Percentiles rank a stretch among this genome's conserved stretches.
These are phyloP conservation scores for Gaeumannomyces tritici DNA, from an alignment of 2,329 filamentous ascomycete species.

Conservation along the genomic window DNA sequence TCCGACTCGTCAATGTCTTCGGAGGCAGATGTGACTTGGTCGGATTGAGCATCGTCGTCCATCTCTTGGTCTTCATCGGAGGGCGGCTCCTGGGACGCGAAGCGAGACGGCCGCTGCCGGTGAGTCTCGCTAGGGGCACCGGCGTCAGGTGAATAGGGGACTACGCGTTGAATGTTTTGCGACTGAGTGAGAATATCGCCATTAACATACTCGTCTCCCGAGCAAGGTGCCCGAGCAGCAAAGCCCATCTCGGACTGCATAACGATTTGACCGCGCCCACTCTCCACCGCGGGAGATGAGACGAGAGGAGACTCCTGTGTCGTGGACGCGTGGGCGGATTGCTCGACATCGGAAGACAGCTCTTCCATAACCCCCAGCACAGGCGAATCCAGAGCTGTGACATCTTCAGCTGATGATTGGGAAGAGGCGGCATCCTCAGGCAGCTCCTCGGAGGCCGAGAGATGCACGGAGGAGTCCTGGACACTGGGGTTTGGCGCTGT, in stretches of 20 bases:
- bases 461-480: not conserved
- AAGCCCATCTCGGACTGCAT: not conserved
- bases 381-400: not conserved
- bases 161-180: not conserved
- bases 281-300: not conserved
- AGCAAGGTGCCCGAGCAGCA: not conserved
- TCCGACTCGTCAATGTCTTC: not conserved
- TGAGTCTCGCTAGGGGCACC: not conserved
- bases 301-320: not conserved
- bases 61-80: not conserved
- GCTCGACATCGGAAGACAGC: not conserved
- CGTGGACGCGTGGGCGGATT: not conserved
- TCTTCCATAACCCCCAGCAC: not conserved
- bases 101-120: not conserved
- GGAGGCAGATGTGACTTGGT: not conserved
- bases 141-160: not conserved
- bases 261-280: not conserved
- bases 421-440: not conserved
- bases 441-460: not conserved
- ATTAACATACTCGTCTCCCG: not conserved
- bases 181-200: not conserved
- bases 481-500: not conserved
- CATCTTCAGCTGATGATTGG: not conserved
- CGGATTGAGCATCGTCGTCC: not conserved
- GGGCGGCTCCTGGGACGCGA: constrained; percentile 1